Evolutionary conservation across 1,139 yeast species (phyloP), one percentile per base, ranked within the genome.

Genomic region (Saccharomycopsis hybrid): DNA sequence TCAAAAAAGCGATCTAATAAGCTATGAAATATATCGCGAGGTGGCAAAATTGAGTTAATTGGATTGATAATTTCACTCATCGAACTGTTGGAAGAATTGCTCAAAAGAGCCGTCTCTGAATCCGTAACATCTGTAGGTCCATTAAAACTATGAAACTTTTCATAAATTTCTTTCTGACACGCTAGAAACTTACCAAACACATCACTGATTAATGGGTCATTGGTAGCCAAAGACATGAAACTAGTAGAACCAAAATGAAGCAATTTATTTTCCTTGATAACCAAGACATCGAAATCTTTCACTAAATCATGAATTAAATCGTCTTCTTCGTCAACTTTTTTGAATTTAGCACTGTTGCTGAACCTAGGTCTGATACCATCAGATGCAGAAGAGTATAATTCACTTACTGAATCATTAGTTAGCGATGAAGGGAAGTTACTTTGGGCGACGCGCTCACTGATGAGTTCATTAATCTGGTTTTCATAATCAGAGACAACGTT

Each of bases 231-330:
- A 0, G 76, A 64, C 60, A 70, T 60, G 53, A 61, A 68, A 35
- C 72, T 64, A 0, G 76, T 71, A 2, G 74, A 64, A 3, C 76
- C 76, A 43, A 67, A 67, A 56, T 71, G 76, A 25, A 70, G 45
- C 48, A 72, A 55, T 44, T 65, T 66, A 46, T 67, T 64, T 49
- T 71, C 74, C 54, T 72, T 71, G 39, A 72, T 58, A 41, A 69
- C 59, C 54, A 71, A 58, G n/a, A 65, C 56, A 54, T 71, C 74
- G 52, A 72, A 72, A 48, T 65, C 65, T 8, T 63, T 59, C 0
- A 72, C 59, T 11, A 71, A 53, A 4, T 62, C 65, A 27, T 68
- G 48, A 11, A 69, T 54, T 3, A 71, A 69, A 55, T 70, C 73
- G 24, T 54, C 53, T 9, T 48, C 50, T 4, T 46, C 45, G 1